A percentile compares a stretch with the other conserved stretches of the same genome.
These are phyloP conservation scores for Fusarium compactum DNA, from an alignment of 2,329 filamentous ascomycete species.

Conservation along the genomic window DNA sequence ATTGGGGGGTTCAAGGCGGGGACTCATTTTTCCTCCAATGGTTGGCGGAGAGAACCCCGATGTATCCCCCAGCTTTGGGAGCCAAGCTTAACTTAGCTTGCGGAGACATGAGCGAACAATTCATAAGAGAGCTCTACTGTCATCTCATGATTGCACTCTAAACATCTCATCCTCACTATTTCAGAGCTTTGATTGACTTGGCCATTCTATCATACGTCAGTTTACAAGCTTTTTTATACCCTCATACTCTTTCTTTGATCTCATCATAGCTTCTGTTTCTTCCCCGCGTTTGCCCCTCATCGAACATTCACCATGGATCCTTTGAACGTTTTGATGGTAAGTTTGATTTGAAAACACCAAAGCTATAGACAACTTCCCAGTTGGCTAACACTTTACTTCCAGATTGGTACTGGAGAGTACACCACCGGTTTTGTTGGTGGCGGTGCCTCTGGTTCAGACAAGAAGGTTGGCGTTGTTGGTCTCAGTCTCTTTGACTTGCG, in stretches of 20 bases:
- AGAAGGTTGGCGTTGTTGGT: slow-evolving; percentile 95
- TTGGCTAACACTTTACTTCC: slow-evolving; percentile 13
- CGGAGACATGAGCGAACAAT: slow-evolving; percentile 43
- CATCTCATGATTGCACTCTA: slow-evolving; percentile 18
- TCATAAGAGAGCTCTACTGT: slow-evolving; percentile 36
- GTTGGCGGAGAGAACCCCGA: slow-evolving; percentile 45
- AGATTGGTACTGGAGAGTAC: slow-evolving; percentile 95
- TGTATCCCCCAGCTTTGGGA: slow-evolving; percentile 14
- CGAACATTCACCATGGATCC: slow-evolving; percentile 61
- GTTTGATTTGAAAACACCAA: slow-evolving; percentile 21
- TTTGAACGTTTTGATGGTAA: slow-evolving; percentile 77
- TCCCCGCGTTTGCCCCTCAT: slow-evolving; percentile 37
- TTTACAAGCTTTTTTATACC: neutral
- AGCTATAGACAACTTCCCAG: neutral
- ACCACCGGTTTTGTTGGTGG: slow-evolving; percentile 93
- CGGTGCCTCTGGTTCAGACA: slow-evolving; percentile 87
- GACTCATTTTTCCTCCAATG: slow-evolving; percentile 48
- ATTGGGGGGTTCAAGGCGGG: slow-evolving; percentile 42
- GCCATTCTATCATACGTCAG: neutral
- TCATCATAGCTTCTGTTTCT: slow-evolving; percentile 43
- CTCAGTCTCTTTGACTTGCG: slow-evolving; percentile 90
- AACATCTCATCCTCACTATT: neutral
- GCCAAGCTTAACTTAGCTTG: slow-evolving; percentile 4
- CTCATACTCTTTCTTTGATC: slow-evolving; percentile 10
- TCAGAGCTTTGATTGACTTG: neutral